Evolutionary conservation across 192 early-diverging fungal species (phyloP), one percentile per base, ranked within the genome.

Genomic region (Irineochytrium annulatum): DNA sequence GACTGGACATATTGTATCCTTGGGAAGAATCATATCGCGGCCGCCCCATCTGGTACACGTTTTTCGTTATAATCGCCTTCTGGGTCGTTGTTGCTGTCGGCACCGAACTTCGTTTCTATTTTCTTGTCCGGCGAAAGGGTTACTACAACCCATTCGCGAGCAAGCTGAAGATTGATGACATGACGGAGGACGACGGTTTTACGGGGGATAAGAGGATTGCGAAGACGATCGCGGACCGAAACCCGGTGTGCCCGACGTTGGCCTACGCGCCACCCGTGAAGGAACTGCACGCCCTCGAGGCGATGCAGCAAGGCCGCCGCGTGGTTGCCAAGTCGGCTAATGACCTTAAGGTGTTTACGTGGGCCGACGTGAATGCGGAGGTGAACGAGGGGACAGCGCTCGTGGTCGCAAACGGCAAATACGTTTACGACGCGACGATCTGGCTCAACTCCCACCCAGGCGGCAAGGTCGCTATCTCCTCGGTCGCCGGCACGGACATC

Each of bases 261-360:
- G 29, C 48, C 16, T 20, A 22, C 24, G 17, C 1, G 22, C 16
- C 22, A 49, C 20, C 24, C 28, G n/a, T n/a, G n/a, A n/a, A n/a
- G n/a, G n/a, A n/a, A n/a, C n/a, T n/a, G n/a, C n/a, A 5, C 76
- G 34, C 43, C 71, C 67, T 17, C 76, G 75, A 73, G 73, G 54
- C 8, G 28, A 35, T 11, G 28, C 76, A 17, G 72, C 59, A 32
- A 48, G 71, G 28, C n/a, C n/a, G n/a, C n/a, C 4, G 8, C 32
- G 19, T 62, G 27, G 6, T 28, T 11, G 20, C 3, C 22, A 20
- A 13, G 13, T 3, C 26, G 13, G 13, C 22, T 5, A 20, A 19
- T 41, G 39, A 41, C 39, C 13, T n/a, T n/a, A 27, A 41, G 37
- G n/a, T n/a, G 37, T 69, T 62, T 49, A 69, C 64, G 22, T 69